These are phyloP conservation scores for Stagonosporopsis vannaccii DNA, from an alignment of 2,329 filamentous ascomycete species.

Conservation along the genomic window DNA sequence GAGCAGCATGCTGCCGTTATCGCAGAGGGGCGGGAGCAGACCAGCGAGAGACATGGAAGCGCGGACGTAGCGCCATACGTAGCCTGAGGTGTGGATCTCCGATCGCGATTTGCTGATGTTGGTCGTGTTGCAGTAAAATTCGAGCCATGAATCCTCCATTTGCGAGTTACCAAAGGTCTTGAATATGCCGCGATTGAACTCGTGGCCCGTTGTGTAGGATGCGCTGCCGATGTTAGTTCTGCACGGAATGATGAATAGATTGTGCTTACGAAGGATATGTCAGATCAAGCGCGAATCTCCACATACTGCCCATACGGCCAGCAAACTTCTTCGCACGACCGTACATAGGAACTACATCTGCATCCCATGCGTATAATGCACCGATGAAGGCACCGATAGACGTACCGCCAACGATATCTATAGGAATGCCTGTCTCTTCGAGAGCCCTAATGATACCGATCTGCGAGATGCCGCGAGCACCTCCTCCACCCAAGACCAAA, in stretches of 20 bases:
- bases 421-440: constrained; percentile 94
- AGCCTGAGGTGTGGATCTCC: constrained; percentile 94
- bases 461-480: constrained; percentile 89
- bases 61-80: constrained; percentile 95
- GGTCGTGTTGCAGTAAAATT: constrained; percentile 99
- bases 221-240: constrained; percentile 55
- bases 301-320: constrained; percentile 98
- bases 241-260: neutral
- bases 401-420: constrained; percentile 93
- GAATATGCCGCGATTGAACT: constrained; percentile 99
- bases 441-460: constrained; percentile 93
- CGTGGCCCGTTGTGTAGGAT: constrained; percentile 96
- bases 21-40: constrained; percentile 89
- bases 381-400: constrained; percentile 97
- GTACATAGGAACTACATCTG: constrained; percentile 96
- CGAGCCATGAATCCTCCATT: constrained; percentile 98
- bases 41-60: constrained; percentile 97
- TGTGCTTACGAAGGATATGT: constrained; percentile 80
- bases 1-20: constrained; percentile 95
- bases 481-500: constrained; percentile 90
- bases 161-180: constrained; percentile 97
- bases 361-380: constrained; percentile 92
- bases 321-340: constrained; percentile 97
- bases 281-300: constrained; percentile 95
- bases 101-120: constrained; percentile 94